Evolutionary conservation across 805 yeast species (phyloP).

Genomic region (Wickerhamomyces bovis): DNA sequence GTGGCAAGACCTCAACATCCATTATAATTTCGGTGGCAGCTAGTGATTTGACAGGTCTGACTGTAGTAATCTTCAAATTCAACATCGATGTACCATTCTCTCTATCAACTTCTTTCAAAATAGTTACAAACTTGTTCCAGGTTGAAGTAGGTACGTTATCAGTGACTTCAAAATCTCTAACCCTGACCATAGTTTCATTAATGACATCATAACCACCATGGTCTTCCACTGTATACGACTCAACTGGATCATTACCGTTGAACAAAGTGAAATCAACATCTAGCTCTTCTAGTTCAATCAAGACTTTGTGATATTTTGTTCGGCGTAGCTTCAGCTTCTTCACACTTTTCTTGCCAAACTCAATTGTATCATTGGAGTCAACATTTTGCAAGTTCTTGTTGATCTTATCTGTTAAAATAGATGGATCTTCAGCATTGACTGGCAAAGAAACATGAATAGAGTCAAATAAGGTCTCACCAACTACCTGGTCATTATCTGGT

Average conservation of each 20-base stretch:
- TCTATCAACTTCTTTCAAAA: conserved; percentile 60
- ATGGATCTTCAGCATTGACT: conserved; percentile 34
- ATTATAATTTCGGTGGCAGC: conserved; percentile 66
- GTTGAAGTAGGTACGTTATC: conserved; percentile 85
- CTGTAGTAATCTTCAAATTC: conserved; percentile 43
- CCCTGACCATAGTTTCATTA: conserved; percentile 41
- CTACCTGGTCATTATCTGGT: conserved; percentile 20
- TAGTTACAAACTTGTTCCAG: conserved; percentile 80
- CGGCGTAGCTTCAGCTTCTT: conserved; percentile 56
- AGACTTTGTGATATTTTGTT: conserved; percentile 53
- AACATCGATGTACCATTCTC: conserved; percentile 66
- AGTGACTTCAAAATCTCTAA: conserved; percentile 52
- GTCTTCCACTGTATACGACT: conserved; percentile 1
- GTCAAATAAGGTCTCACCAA: conserved; percentile 65
- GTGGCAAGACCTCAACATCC: conserved; percentile 54
- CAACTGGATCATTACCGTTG: conserved; percentile 41
- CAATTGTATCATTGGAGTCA: conserved; percentile 13
- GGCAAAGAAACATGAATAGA: conserved; percentile 71
- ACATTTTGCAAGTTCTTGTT: conserved; percentile 40
- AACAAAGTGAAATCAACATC: conserved; percentile 40
- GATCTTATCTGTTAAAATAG: conserved; percentile 43
- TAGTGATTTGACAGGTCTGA: conserved; percentile 56
- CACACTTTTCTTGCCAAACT: conserved; percentile 21
- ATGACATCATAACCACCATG: conserved; percentile 38
- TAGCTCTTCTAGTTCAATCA: conserved; percentile 50